These are phyloP conservation scores for Bacterosira constricta DNA, from an alignment of 108 stramenopile genomes.

Conservation along the genomic window DNA sequence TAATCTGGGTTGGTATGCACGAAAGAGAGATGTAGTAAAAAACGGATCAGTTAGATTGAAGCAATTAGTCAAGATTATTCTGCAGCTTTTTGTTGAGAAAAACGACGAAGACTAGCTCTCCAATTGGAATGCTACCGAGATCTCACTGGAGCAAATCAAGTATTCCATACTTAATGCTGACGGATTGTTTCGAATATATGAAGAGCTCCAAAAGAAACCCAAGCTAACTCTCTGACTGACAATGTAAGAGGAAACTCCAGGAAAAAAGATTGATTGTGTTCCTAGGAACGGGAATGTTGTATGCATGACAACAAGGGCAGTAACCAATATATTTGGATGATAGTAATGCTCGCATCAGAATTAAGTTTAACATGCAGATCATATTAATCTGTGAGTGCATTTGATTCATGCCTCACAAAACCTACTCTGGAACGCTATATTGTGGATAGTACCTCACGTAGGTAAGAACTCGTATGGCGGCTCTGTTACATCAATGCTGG, in stretches of 20 bases:
- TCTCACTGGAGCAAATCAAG: conserved; percentile 29
- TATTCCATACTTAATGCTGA: conserved; percentile 61
- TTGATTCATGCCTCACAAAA: no score
- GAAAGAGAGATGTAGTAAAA: conserved; percentile 28
- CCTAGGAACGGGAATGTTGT: conserved; percentile 28
- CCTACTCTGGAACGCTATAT: no score
- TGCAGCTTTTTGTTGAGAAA: conserved; percentile 21
- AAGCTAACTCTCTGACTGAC: conserved; percentile 23
- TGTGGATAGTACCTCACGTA: no score
- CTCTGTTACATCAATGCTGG: no score
- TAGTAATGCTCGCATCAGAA: no score
- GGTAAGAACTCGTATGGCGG: no score
- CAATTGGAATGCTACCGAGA: conserved; percentile 45
- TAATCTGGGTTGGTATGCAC: conserved; percentile 33
- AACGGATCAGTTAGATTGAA: conserved; percentile 19
- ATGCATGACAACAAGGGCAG: conserved; percentile 40
- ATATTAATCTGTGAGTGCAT: no score
- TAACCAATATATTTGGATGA: no score
- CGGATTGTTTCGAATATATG: conserved; percentile 22
- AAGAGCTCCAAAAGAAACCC: conserved; percentile 15
- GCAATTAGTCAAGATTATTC: not conserved
- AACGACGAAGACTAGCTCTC: conserved; percentile 28
- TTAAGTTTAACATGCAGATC: no score
- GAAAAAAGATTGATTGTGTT: conserved; percentile 20
- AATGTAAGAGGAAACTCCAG: conserved; percentile 6